Conservation (phyloP, 805 yeast genomes). For the Saccharomycopsis schoenii region DNA sequence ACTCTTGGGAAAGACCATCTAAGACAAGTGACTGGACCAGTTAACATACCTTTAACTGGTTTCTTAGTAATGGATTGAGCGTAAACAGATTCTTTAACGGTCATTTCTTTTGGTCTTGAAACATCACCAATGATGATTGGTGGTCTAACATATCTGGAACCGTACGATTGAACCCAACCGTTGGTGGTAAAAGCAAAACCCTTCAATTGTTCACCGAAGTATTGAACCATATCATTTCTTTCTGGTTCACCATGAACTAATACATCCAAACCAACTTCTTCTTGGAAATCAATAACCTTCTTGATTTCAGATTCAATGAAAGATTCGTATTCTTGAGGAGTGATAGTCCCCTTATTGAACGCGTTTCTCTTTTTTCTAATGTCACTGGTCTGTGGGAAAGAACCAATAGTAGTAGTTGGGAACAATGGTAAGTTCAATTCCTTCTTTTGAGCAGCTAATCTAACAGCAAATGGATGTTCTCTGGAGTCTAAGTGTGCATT, state of each 20-base stretch:
- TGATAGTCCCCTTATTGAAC: conserved; percentile 91
- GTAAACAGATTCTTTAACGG: conserved; percentile 97
- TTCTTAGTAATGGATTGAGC: conserved; percentile 93
- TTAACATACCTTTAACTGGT: conserved; percentile 99
- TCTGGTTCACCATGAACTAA: conserved; percentile 99
- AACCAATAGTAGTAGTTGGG: conserved; percentile 99
- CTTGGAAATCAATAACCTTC: conserved; percentile 96
- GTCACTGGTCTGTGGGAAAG: conserved; percentile 99
- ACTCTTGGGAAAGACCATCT: conserved; percentile 99
- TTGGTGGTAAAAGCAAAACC: conserved; percentile 97
- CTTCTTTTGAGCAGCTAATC: conserved; percentile 80
- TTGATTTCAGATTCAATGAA: conserved; percentile 96
- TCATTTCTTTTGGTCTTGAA: conserved; percentile 96
- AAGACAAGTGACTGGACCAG: conserved; percentile 98
- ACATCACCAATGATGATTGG: conserved; percentile 99
- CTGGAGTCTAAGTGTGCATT: conserved; percentile 61
- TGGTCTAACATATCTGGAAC: conserved; percentile 99
- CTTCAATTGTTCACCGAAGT: conserved; percentile 97
- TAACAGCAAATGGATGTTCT: conserved; percentile 73
- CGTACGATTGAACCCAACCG: conserved; percentile 99
- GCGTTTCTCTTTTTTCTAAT: conserved; percentile 98
- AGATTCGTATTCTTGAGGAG: conserved; percentile 90
- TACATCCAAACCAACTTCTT: conserved; percentile 96
- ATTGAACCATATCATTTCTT: conserved; percentile 99
- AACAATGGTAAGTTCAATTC: conserved; percentile 85